Evolutionary conservation across 768 basidiomycete genomes (phyloP).

Genomic region (Termitomyces sp.): DNA sequence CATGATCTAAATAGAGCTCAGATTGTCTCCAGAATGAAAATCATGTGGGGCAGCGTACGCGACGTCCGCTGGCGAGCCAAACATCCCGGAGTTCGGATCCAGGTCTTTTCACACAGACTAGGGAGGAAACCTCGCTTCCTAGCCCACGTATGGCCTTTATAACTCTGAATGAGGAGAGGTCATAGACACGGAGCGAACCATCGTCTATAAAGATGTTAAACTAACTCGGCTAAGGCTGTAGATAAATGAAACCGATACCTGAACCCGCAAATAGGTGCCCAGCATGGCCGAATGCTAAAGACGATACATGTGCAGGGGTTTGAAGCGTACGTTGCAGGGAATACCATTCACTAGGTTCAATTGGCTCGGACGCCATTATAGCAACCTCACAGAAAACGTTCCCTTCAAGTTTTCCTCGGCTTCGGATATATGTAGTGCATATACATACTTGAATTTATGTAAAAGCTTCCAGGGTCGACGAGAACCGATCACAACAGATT

Average conservation of each 20-base stretch:
- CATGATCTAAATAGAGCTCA: conserved; percentile 26
- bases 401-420: neutral
- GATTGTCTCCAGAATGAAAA: neutral
- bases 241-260: conserved; percentile 29
- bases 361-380: conserved; percentile 6
- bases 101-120: conserved; percentile 38
- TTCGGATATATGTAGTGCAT: neutral
- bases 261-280: conserved; percentile 56
- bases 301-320: conserved; percentile 48
- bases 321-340: conserved; percentile 23
- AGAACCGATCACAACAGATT: neutral
- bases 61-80: conserved; percentile 64
- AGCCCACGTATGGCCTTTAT: conserved; percentile 57
- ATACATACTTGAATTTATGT: neutral
- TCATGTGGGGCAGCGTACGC: conserved; percentile 31
- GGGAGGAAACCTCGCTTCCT: conserved; percentile 56
- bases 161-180: conserved; percentile 53
- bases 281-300: conserved; percentile 43
- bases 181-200: conserved; percentile 64
- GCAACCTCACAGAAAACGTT: too few relatives aligned
- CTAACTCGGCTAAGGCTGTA: neutral
- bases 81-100: conserved; percentile 39
- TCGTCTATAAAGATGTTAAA: conserved; percentile 39
- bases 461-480: neutral
- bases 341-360: conserved; percentile 12